Evolutionary conservation across 768 basidiomycete genomes (phyloP).

Genomic region (Podaxis sp.): DNA sequence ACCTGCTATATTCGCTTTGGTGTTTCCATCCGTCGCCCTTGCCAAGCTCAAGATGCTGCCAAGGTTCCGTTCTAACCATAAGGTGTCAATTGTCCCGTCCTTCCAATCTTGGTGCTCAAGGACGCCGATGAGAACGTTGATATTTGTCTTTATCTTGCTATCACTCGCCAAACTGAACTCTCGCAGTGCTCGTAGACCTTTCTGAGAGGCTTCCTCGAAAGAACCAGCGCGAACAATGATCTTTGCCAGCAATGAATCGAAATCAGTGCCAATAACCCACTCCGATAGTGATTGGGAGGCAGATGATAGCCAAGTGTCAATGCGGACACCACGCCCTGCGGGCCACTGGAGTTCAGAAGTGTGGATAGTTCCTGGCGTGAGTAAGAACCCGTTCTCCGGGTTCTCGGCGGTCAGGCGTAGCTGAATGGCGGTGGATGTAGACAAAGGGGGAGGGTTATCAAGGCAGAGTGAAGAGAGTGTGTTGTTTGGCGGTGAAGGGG

Average conservation of each 20-base stretch:
- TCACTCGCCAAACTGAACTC: conserved; percentile 69
- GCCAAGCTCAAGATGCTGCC: conserved; percentile 19
- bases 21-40: background rate
- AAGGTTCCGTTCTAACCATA: conserved; percentile 37
- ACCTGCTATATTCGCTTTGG: background rate
- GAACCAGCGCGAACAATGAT: conserved; percentile 76
- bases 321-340: conserved; percentile 82
- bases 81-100: conserved; percentile 30
- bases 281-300: conserved; percentile 36
- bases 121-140: conserved; percentile 31
- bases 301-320: conserved; percentile 83
- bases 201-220: conserved; percentile 81
- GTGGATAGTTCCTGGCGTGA: conserved; percentile 82
- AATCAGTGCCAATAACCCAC: conserved; percentile 61
- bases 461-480: conserved; percentile 72
- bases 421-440: conserved; percentile 80
- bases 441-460: conserved; percentile 64
- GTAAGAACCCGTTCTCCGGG: conserved; percentile 70
- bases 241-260: conserved; percentile 88
- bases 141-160: conserved; percentile 42
- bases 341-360: conserved; percentile 69
- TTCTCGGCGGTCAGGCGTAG: conserved; percentile 92
- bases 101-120: conserved; percentile 32
- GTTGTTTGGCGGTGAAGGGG: conserved; percentile 45
- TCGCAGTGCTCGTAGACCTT: conserved; percentile 78